Evolutionary conservation across 441 rosid genomes (phyloP), one percentile per base, ranked within the genome.

Genomic region (Erodium moschatum): DNA sequence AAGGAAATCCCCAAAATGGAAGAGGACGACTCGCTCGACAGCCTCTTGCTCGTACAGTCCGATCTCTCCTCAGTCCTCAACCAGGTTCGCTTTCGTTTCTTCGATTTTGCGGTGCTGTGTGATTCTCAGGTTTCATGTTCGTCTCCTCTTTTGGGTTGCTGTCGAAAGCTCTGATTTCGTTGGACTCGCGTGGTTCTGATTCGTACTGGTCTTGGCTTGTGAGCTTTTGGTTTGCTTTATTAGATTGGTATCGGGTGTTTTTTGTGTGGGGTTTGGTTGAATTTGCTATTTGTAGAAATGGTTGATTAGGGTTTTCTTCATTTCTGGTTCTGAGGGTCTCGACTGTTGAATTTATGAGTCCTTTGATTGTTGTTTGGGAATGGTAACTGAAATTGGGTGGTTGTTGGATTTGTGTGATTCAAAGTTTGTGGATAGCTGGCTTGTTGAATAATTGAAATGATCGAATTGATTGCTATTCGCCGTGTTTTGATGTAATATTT

Each of bases 1-100:
- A 74, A 82, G 66, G 72, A 70, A 73, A n/a, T 44, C 66, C 38
- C 68, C 11, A 71, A 66, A 42, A 60, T 50, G 31, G 75, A 71
- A 12, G 81, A 48, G 0, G 73, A 70, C n/a, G 85, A 64, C 9
- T 69, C 78, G 44, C 81, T 86, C 64, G 94, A 90, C 75, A 77
- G 78, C 33, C 83, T 92, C 72, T 79, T 83, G 71, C 86, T 84
- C 68, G 84, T 84, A 20, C 98, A 87, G 27, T 86, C 96, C 71
- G 84, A 33, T 33, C 38, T 33, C 38, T 33, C 38, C 38, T 33
- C 82, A 73, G 64, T 86, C 64, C 74, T 81, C 29, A 84, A 77
- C 29, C 88, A 85, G 91, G 97, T 90, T 70, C 54, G 1, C 31
- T 10, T 61, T 40, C 27, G 40, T 50, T 48, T 11, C 40, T 5